Conservation (phyloP, 2,329 filamentous ascomycete genomes). For the Fusarium dimerum region DNA sequence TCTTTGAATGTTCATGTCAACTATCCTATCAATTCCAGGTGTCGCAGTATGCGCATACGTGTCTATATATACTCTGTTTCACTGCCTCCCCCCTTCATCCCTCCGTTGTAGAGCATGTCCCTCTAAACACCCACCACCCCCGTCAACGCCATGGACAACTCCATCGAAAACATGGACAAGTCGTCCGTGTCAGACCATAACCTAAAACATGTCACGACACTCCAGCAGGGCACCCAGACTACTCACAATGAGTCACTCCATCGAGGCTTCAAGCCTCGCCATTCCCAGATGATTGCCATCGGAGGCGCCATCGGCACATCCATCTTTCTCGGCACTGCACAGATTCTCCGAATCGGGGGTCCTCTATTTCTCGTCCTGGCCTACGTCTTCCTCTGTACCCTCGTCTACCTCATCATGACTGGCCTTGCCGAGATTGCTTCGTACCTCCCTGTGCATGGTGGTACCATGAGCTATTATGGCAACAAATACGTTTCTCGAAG, state of each 20-base stretch:
- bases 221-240: no score
- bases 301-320: slow-evolving; percentile 11
- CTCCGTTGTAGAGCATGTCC: no score
- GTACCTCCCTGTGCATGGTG: slow-evolving; percentile 25
- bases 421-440: slow-evolving; percentile 36
- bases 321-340: slow-evolving; percentile 7
- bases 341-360: slow-evolving; percentile 22
- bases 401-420: slow-evolving; percentile 58
- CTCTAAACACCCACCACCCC: no score
- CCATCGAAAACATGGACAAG: no score
- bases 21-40: no score
- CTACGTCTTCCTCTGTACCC: slow-evolving; percentile 51
- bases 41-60: no score
- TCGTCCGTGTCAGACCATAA: no score
- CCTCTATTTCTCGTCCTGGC: slow-evolving; percentile 45
- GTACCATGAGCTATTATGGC: slow-evolving; percentile 26
- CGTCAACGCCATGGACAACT: no score
- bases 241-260: background rate
- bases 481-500: slow-evolving; percentile 30
- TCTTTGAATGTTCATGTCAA: no score
- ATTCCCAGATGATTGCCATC: slow-evolving; percentile 33
- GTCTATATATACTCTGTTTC: no score
- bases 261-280: slow-evolving; percentile 27
- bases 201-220: no score
- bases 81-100: no score